Evolutionary conservation across 2,329 filamentous ascomycete genomes (phyloP), one percentile per base, ranked within the genome.

Genomic region (Spiromastix sp.): DNA sequence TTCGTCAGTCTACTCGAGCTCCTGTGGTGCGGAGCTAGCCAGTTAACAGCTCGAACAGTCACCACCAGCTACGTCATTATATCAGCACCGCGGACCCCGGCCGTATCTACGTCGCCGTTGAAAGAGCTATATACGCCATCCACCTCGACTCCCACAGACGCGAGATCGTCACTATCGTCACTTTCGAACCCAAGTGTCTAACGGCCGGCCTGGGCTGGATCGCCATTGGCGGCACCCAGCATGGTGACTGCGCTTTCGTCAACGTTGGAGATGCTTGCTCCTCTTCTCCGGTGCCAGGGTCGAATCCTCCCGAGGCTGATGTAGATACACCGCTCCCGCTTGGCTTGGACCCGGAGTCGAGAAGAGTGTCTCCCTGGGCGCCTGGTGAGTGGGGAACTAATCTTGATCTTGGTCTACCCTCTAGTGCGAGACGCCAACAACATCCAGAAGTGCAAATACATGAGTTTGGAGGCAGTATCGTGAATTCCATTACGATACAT

Each of bases 191-290:
- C n/a, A 75, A 84, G 61, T 96, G 89, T 57, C 74, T 95, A 5
- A 81, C 85, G n/a, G 82, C 85, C 5, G 80, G 78, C 35, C 74
- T 83, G 49, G 86, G 86, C 34, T 96, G 85, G 81, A 72, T 96
- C 24, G 94, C 85, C 49, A 84, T 87, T 30, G 91, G 89, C 30
- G 89, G 89, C 26, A 70, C 71, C 40, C 81, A 93, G 49, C 76
- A 77, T 45, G 91, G 91, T 38, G 81, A 93, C 53, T 94, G 93
- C 53, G 79, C 83, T 19, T 79, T 85, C 37, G 81, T 94, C 50
- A 77, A 73, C 46, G 66, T 87, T 28, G 48, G 56, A 42, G 51
- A 60, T 29, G 37, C 31, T 9, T 53, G 53, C 26, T 54, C 43
- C 25, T 45, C 44, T 42, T 49, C 43, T 21, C 17, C 17, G 11